Evolutionary conservation across 2,329 filamentous ascomycete species (phyloP).

Genomic region (Xylaria sp.): DNA sequence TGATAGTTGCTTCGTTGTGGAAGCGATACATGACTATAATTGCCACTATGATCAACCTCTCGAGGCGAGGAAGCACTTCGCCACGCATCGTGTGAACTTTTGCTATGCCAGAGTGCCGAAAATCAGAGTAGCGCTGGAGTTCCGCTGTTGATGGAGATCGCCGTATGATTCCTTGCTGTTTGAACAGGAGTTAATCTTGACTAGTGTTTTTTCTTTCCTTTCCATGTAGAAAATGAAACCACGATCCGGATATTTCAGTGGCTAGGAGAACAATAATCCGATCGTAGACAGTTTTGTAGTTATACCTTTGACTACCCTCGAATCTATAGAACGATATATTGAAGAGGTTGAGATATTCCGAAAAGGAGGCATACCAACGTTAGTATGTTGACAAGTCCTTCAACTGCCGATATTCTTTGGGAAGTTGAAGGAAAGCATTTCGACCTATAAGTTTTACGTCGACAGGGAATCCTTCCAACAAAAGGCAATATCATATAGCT

Average conservation of each 20-base stretch:
- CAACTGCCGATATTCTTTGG: not conserved
- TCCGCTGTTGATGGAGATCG: not conserved
- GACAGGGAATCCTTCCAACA: not conserved
- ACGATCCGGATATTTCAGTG: not conserved
- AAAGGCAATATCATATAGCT: not conserved
- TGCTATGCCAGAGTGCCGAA: not conserved
- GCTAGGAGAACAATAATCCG: no score
- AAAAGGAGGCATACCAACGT: not conserved
- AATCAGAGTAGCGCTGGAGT: not conserved
- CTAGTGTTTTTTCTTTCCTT: not conserved
- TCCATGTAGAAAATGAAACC: not conserved
- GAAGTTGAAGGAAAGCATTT: not conserved
- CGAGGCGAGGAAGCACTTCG: not conserved
- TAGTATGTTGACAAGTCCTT: not conserved
- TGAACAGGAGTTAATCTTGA: not conserved
- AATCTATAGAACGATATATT: no score
- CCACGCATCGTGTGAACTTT: not conserved
- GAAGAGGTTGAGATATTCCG: no score
- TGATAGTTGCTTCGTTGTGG: not conserved
- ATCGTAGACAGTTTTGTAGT: not conserved
- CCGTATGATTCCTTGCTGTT: not conserved
- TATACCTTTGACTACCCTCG: not conserved
- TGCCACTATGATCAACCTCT: not conserved
- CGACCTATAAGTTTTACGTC: not conserved
- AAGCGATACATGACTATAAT: not conserved